Conservation (phyloP, 306 rosid species). For the Ziziphus jujuba region DNA sequence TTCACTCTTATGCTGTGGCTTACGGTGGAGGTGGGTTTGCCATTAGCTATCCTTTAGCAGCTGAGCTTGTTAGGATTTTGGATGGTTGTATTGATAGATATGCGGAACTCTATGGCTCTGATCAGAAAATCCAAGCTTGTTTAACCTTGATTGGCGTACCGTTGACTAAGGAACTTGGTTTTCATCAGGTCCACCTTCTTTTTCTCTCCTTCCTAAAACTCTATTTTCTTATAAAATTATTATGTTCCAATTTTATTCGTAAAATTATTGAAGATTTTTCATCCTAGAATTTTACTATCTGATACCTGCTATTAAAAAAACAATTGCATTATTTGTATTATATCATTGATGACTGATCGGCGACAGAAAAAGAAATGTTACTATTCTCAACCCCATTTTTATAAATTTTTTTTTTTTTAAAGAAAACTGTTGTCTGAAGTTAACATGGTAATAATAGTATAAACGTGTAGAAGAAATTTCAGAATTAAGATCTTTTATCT, state of each 20-base stretch:
- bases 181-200: constrained; percentile 52
- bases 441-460: no score
- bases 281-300: neutral
- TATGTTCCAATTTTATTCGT: no score
- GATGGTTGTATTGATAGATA: constrained; percentile 68
- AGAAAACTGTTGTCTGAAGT: no score
- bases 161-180: constrained; percentile 56
- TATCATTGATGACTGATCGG: no score
- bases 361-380: no score
- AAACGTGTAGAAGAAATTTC: no score
- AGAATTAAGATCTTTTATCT: no score
- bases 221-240: no score
- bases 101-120: constrained; percentile 45
- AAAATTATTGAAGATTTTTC: neutral
- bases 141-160: constrained; percentile 61
- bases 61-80: constrained; percentile 45
- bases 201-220: neutral
- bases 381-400: no score
- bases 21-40: constrained; percentile 77
- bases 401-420: no score
- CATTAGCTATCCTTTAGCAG: constrained; percentile 56
- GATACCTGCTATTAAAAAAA: neutral
- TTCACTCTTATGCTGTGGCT: constrained; percentile 52
- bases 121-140: constrained; percentile 60
- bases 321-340: no score